phyloP scores from a whole-genome alignment of 2,329 filamentous ascomycete genomes.

The Epichloe coenophiala region DNA sequence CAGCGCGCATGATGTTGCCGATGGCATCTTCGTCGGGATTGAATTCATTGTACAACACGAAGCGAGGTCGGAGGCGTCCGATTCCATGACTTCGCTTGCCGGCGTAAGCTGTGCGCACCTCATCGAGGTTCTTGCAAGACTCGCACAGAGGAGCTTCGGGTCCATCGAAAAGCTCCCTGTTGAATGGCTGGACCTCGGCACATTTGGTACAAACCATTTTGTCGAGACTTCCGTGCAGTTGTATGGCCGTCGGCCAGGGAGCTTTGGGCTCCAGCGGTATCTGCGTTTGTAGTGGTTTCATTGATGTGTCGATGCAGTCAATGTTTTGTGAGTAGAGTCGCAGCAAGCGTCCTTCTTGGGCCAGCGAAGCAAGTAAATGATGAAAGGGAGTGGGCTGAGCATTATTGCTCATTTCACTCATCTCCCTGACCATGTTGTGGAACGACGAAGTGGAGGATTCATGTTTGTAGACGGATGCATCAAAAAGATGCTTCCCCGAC shows the following conservation, averaged over 20 bases:
- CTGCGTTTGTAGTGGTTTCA: slow-evolving; percentile 65
- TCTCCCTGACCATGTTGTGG: slow-evolving; percentile 89
- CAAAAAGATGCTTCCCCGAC: slow-evolving; percentile 90
- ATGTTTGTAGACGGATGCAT: slow-evolving; percentile 94
- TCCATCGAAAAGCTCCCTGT: slow-evolving; percentile 69
- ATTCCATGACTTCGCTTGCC: slow-evolving; percentile 91
- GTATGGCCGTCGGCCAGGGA: slow-evolving; percentile 86
- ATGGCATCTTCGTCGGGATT: slow-evolving; percentile 96
- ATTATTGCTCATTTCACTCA: slow-evolving; percentile 63
- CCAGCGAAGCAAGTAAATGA: slow-evolving; percentile 80
- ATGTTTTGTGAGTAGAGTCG: slow-evolving; percentile 96
- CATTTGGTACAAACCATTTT: slow-evolving; percentile 98
- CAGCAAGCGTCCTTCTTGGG: slow-evolving; percentile 72
- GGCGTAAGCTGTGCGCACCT: slow-evolving; percentile 58
- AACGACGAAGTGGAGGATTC: slow-evolving; percentile 79
- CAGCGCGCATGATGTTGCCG: slow-evolving; percentile 74
- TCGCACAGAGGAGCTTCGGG: slow-evolving; percentile 70
- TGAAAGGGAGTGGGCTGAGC: slow-evolving; percentile 83
- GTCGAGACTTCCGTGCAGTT: slow-evolving; percentile 82
- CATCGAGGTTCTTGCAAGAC: slow-evolving; percentile 60
- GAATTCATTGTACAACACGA: slow-evolving; percentile 93
- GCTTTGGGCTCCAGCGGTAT: slow-evolving; percentile 72
- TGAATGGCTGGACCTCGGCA: slow-evolving; percentile 59
- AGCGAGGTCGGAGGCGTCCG: slow-evolving; percentile 73
- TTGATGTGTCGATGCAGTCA: slow-evolving; percentile 79